phyloP scores from a whole-genome alignment of 2,329 filamentous ascomycete species.

The Xylaria sp. region DNA sequence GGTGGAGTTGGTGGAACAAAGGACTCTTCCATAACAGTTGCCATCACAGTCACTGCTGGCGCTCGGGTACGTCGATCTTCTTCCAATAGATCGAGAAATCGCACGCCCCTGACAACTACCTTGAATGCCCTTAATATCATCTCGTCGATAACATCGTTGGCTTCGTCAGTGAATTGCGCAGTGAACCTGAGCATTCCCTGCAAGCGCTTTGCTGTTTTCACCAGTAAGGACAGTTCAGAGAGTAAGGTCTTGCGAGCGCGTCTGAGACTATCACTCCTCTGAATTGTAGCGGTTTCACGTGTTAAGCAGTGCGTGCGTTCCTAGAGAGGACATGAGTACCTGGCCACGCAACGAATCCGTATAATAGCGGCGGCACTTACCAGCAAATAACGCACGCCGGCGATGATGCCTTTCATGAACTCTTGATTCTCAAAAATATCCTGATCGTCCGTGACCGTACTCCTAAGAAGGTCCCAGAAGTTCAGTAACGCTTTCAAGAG shows the following conservation, averaged over 20 bases:
- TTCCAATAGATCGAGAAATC: constrained; percentile 88
- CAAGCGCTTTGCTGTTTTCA: constrained; percentile 87
- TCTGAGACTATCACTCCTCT: constrained; percentile 79
- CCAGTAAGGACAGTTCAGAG: constrained; percentile 87
- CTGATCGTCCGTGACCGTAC: constrained; percentile 78
- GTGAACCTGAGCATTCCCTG: constrained; percentile 75
- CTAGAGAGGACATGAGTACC: constrained; percentile 56
- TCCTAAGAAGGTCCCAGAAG: constrained; percentile 90
- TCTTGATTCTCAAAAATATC: constrained; percentile 90
- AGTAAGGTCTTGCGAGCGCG: constrained; percentile 87
- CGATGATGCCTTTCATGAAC: constrained; percentile 93
- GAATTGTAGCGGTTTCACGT: constrained; percentile 79
- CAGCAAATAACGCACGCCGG: constrained; percentile 88
- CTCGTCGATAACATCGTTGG: constrained; percentile 86
- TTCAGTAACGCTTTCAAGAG: constrained; percentile 87
- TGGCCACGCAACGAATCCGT: background rate
- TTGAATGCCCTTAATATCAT: constrained; percentile 95
- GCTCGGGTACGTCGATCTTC: constrained; percentile 66
- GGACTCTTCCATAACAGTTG: constrained; percentile 68
- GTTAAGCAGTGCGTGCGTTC: constrained; percentile 90
- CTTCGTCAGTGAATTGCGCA: constrained; percentile 62
- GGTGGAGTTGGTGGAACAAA: constrained; percentile 72
- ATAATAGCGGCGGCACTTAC: constrained; percentile 63
- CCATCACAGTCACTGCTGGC: constrained; percentile 68
- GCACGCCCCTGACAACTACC: constrained; percentile 89